Evolutionary conservation across 2,329 filamentous ascomycete genomes (phyloP).

Genomic region (Fusarium sp.): DNA sequence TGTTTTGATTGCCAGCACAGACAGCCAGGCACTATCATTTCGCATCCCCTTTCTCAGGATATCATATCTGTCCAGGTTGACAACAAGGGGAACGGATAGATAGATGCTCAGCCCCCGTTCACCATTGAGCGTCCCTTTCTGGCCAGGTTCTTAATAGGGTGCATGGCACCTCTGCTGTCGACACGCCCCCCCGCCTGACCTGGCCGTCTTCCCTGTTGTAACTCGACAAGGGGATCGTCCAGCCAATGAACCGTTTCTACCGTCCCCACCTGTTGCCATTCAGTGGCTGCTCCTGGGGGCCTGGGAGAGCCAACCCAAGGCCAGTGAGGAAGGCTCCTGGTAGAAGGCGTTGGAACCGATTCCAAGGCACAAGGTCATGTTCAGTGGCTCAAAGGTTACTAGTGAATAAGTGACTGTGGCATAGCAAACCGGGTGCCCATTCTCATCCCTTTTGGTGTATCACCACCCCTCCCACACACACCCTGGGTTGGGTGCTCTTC

Average conservation of each 20-base stretch:
- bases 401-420: slow-evolving; percentile 20
- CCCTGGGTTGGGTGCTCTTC: slow-evolving; percentile 49
- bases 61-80: slow-evolving; percentile 23
- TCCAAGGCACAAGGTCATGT: slow-evolving; percentile 39
- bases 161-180: slow-evolving; percentile 28
- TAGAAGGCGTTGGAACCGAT: slow-evolving; percentile 49
- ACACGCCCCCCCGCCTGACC: slow-evolving; percentile 18
- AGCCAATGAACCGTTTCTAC: slow-evolving; percentile 35
- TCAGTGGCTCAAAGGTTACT: slow-evolving; percentile 32
- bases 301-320: slow-evolving; percentile 26
- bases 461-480: slow-evolving; percentile 39
- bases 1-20: background rate
- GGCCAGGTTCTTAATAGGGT: slow-evolving; percentile 35
- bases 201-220: slow-evolving; percentile 39
- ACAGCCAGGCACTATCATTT: slow-evolving; percentile 12
- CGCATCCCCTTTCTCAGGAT: slow-evolving; percentile 11
- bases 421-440: slow-evolving; percentile 18
- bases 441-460: slow-evolving; percentile 33
- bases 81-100: slow-evolving; percentile 28
- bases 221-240: slow-evolving; percentile 41
- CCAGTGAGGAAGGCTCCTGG: slow-evolving; percentile 36
- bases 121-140: slow-evolving; percentile 42
- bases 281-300: slow-evolving; percentile 33
- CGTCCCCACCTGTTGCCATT: slow-evolving; percentile 42
- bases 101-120: slow-evolving; percentile 42